phyloP scores from a whole-genome alignment of 805 yeast genomes.

The Nakazawaea molendinolei region DNA sequence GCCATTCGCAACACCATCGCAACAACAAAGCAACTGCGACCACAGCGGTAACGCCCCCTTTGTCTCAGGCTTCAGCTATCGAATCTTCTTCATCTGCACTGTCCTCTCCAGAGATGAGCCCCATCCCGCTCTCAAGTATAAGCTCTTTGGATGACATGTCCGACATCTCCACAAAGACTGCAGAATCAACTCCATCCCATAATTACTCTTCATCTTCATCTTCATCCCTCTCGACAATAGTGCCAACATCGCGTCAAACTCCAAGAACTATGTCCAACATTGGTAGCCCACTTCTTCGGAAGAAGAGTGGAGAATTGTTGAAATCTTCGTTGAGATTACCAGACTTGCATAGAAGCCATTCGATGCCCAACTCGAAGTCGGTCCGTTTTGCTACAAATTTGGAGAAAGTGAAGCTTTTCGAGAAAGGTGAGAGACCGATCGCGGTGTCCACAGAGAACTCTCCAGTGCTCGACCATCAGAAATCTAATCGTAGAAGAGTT shows the following conservation, averaged over 20 bases:
- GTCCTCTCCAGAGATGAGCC: slow-evolving; percentile 9
- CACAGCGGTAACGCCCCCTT: neutral
- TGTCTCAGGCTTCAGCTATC: neutral
- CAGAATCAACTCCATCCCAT: neutral
- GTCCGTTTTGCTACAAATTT: slow-evolving; percentile 60
- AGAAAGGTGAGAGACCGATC: slow-evolving; percentile 52
- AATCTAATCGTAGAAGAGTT: slow-evolving; percentile 9
- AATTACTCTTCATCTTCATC: slow-evolving; percentile 8
- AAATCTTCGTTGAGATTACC: slow-evolving; percentile 63
- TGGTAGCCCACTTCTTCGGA: slow-evolving; percentile 47
- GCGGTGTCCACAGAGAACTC: slow-evolving; percentile 56
- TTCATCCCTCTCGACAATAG: slow-evolving; percentile 11
- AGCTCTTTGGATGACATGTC: slow-evolving; percentile 11
- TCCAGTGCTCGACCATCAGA: slow-evolving; percentile 26
- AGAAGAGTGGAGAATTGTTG: slow-evolving; percentile 84
- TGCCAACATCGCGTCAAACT: slow-evolving; percentile 3
- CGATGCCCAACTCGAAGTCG: slow-evolving; percentile 49
- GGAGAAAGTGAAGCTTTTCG: slow-evolving; percentile 59
- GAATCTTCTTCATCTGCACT: slow-evolving; percentile 7
- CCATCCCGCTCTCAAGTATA: slow-evolving; percentile 11
- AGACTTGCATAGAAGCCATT: slow-evolving; percentile 30
- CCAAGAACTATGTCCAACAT: slow-evolving; percentile 4
- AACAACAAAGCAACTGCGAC: neutral
- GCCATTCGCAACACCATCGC: slow-evolving; percentile 9
- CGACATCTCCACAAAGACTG: neutral